A percentile compares a stretch with the other conserved stretches of the same genome.
These are phyloP conservation scores for Zygosaccharomyces lentus DNA, from an alignment of 805 yeast genomes.

Conservation along the genomic window DNA sequence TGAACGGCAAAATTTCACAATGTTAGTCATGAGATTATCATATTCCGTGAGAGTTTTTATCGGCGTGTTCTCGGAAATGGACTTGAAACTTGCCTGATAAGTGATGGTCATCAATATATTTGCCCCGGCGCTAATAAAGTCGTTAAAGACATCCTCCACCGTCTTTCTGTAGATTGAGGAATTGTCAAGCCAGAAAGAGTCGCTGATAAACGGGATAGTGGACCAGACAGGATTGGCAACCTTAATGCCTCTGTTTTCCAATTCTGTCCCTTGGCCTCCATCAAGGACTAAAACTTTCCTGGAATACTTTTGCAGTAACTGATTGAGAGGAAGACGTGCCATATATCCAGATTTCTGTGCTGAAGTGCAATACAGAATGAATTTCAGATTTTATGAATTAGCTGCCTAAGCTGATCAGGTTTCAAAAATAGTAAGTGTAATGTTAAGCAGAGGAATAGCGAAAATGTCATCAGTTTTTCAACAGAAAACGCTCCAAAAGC, in stretches of 20 bases:
- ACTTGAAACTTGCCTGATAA: slow-evolving; percentile 52
- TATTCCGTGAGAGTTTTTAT: slow-evolving; percentile 24
- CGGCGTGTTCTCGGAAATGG: slow-evolving; percentile 36
- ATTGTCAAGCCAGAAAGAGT: slow-evolving; percentile 28
- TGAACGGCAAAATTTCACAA: slow-evolving; percentile 22
- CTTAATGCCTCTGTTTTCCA: slow-evolving; percentile 46
- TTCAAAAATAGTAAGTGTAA: background rate
- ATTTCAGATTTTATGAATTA: background rate
- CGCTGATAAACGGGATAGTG: slow-evolving; percentile 44
- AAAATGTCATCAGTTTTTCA: background rate
- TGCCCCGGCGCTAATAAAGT: slow-evolving; percentile 52
- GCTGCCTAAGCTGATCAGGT: background rate
- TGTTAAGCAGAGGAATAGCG: slow-evolving; percentile 4
- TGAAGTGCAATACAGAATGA: background rate
- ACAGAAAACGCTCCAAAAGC: too few species aligned
- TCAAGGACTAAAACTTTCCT: slow-evolving; percentile 37
- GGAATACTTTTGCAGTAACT: slow-evolving; percentile 1
- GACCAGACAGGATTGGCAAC: slow-evolving; percentile 59
- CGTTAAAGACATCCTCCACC: slow-evolving; percentile 47
- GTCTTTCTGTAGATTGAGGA: slow-evolving; percentile 35
- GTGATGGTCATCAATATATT: slow-evolving; percentile 54
- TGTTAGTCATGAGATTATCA: slow-evolving; percentile 20
- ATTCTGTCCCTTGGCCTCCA: slow-evolving; percentile 65
- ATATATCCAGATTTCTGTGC: background rate
- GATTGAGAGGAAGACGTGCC: slow-evolving; percentile 7